Percentiles rank a stretch among this genome's conserved stretches.
phyloP scores from a whole-genome alignment of 371 early-diverging fungal genomes.

The Apophysomyces trapeziformis region DNA sequence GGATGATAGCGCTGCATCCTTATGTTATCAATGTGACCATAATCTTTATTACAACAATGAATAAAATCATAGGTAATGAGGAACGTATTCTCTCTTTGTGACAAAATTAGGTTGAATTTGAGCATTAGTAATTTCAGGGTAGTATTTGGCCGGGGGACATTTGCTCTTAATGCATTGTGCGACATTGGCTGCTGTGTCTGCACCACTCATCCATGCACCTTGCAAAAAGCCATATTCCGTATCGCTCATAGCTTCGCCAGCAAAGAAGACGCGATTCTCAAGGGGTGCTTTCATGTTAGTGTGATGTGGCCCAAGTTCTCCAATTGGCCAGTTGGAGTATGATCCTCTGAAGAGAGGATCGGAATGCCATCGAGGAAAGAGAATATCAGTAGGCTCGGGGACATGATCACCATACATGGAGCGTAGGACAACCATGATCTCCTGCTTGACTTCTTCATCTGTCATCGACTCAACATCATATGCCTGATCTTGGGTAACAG shows the following conservation, averaged over 20 bases:
- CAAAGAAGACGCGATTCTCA: slow-evolving; percentile 45
- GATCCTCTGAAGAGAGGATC: slow-evolving; percentile 44
- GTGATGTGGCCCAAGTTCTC: slow-evolving; percentile 48
- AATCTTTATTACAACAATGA: background rate
- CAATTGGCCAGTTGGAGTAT: slow-evolving; percentile 54
- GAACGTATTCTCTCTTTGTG: background rate
- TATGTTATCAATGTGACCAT: no score
- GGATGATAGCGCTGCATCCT: no score
- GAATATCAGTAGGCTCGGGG: slow-evolving; percentile 31
- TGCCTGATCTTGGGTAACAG: slow-evolving; percentile 37
- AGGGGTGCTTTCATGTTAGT: slow-evolving; percentile 48
- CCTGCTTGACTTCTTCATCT: slow-evolving; percentile 33
- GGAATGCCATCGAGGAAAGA: slow-evolving; percentile 40
- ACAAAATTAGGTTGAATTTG: slow-evolving; percentile 22
- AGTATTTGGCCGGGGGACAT: slow-evolving; percentile 38
- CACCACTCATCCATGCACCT: slow-evolving; percentile 52
- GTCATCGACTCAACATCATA: slow-evolving; percentile 31
- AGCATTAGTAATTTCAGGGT: slow-evolving; percentile 34
- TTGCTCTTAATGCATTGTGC: slow-evolving; percentile 30
- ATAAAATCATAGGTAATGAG: background rate
- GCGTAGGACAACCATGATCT: slow-evolving; percentile 35
- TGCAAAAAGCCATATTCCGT: slow-evolving; percentile 50
- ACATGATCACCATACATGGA: slow-evolving; percentile 43
- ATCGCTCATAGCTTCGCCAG: slow-evolving; percentile 48
- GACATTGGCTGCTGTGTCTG: slow-evolving; percentile 28